Evolutionary conservation across 2,329 filamentous ascomycete genomes (phyloP).

Genomic region (Ceratocystis papillata): DNA sequence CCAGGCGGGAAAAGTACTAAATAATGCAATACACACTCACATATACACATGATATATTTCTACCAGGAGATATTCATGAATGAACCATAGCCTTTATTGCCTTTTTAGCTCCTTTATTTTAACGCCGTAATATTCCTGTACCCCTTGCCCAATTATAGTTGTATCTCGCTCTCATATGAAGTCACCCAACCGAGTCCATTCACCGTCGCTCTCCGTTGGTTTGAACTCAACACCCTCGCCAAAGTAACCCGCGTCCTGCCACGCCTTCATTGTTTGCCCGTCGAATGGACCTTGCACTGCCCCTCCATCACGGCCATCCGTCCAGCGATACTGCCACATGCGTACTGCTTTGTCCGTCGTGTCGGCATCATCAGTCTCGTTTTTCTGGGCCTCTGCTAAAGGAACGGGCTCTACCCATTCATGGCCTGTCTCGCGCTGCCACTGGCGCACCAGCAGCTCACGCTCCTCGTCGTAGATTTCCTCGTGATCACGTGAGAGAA

Average conservation of each 20-base stretch:
- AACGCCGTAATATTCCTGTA: constrained; percentile 4
- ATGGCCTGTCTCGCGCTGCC: constrained; percentile 73
- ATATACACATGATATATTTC: constrained; percentile 16
- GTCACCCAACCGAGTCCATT: constrained; percentile 42
- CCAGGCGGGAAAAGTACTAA: constrained; percentile 23
- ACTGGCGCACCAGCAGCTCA: constrained; percentile 73
- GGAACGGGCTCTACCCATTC: constrained; percentile 50
- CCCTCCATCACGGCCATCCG: constrained; percentile 70
- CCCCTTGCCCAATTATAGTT: constrained; percentile 1
- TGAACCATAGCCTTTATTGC: neutral
- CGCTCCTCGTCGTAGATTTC: constrained; percentile 90
- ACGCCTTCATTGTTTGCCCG: constrained; percentile 71
- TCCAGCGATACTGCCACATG: constrained; percentile 90
- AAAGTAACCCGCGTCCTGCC: constrained; percentile 89
- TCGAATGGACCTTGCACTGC: constrained; percentile 77
- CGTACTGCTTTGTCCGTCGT: constrained; percentile 26
- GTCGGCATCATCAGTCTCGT: constrained; percentile 18
- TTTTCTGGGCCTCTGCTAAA: constrained; percentile 28
- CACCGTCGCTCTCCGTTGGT: constrained; percentile 42
- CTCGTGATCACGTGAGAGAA: constrained; percentile 69
- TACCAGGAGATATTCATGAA: neutral
- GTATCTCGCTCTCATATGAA: constrained; percentile 32
- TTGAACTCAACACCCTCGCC: constrained; percentile 76
- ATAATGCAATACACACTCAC: constrained; percentile 23
- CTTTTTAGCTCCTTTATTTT: neutral